These are phyloP conservation scores for Pseudisothecium myosuroides DNA, from an alignment of 225 moss, liverwort and hornwort species.

Conservation along the genomic window DNA sequence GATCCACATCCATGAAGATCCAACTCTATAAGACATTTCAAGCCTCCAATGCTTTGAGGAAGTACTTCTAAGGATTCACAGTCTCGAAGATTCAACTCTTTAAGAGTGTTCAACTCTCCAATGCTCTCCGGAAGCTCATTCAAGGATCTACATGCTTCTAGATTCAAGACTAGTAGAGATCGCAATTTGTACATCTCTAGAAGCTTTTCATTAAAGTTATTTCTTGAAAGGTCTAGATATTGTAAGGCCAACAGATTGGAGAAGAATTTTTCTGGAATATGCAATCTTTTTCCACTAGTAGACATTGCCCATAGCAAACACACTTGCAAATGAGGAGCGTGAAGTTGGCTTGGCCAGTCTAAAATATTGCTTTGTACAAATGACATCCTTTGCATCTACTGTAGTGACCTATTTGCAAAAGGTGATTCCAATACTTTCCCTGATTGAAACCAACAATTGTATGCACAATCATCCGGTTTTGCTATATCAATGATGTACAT, in stretches of 20 bases:
- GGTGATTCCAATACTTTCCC: not conserved
- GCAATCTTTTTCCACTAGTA: accelerated
- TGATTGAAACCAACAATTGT: not conserved
- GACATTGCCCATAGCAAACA: not conserved
- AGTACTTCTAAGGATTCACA: not conserved
- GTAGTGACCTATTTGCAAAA: not conserved
- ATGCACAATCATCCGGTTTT: not conserved
- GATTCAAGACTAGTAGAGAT: not conserved
- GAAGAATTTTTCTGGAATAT: not conserved
- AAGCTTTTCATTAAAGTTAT: not conserved
- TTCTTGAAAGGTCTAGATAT: not conserved
- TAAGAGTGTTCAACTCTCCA: not conserved
- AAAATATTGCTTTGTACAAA: not conserved
- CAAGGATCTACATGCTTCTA: not conserved
- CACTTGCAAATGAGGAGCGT: not conserved
- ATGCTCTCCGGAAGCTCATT: not conserved
- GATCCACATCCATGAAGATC: not conserved
- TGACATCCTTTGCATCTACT: not conserved
- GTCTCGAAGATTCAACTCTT: not conserved
- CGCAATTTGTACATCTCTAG: not conserved
- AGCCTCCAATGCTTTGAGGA: not conserved
- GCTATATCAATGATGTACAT: not conserved
- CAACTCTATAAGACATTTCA: not conserved
- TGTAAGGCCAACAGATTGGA: not conserved
- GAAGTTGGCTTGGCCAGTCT: not conserved